Evolutionary conservation across 1,284 basidiomycete genomes (phyloP).

Genomic region (Exobasidium rhododendri): DNA sequence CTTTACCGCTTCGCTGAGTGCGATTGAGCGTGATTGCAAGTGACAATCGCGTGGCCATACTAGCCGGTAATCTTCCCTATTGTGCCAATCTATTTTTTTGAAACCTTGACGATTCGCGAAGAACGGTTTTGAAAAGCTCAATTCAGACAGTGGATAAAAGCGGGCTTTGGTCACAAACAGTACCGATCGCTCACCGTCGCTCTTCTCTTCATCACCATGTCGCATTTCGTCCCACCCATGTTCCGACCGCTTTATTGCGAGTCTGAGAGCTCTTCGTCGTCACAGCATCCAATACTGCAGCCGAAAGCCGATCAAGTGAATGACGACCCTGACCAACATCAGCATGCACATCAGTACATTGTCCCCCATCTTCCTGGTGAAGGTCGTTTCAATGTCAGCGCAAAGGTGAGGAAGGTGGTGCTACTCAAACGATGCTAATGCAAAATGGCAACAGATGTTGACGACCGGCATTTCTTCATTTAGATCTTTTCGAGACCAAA

Average conservation of each 20-base stretch:
- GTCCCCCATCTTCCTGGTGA: constrained; percentile 46
- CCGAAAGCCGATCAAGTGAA: background rate
- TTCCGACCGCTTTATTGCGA: constrained; percentile 37
- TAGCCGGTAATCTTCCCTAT: too few relatives aligned
- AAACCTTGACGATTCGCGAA: too few relatives aligned
- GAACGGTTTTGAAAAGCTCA: too few relatives aligned
- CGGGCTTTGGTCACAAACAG: too few relatives aligned
- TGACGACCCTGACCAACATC: constrained; percentile 10
- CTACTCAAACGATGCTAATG: background rate
- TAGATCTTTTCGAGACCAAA: constrained; percentile 40
- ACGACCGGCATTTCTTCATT: too few relatives aligned
- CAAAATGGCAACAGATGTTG: background rate
- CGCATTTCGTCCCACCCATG: constrained; percentile 31
- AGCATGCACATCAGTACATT: constrained; percentile 29
- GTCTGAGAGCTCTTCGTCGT: constrained; percentile 12
- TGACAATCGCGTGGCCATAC: too few relatives aligned
- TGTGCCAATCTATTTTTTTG: too few relatives aligned
- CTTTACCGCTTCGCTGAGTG: too few relatives aligned
- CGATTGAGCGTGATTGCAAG: too few relatives aligned
- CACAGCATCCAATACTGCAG: constrained; percentile 9
- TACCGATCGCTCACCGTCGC: too few relatives aligned
- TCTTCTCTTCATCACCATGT: constrained; percentile 27
- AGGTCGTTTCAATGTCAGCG: constrained; percentile 43
- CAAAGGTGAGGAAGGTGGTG: constrained; percentile 22
- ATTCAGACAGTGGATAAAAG: too few relatives aligned